phyloP scores from a whole-genome alignment of 495 filamentous ascomycete genomes.

The Beverwykella pulmonaria region DNA sequence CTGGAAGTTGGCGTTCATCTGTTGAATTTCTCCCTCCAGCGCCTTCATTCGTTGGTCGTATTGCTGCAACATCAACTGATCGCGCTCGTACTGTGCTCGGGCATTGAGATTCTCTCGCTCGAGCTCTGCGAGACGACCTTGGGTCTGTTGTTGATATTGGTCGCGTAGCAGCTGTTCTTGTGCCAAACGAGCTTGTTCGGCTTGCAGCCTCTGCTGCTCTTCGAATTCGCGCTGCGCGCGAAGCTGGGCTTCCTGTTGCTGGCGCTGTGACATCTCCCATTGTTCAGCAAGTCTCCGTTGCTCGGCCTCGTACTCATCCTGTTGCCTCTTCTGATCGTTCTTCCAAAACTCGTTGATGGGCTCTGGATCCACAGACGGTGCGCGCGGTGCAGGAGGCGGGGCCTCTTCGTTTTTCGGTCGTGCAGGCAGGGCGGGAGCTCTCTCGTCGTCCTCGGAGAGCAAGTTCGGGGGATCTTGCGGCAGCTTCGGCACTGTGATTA shows the following conservation, averaged over 20 bases:
- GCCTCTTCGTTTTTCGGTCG: conserved; percentile 73
- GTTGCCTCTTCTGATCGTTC: conserved; percentile 83
- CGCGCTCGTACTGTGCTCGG: conserved; percentile 91
- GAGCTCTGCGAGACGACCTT: conserved; percentile 89
- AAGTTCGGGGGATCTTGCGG: conserved; percentile 90
- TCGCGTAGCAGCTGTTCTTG: conserved; percentile 87
- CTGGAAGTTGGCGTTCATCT: conserved; percentile 78
- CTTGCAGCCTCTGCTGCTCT: conserved; percentile 84
- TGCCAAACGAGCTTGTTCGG: conserved; percentile 85
- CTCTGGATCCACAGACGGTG: conserved; percentile 74
- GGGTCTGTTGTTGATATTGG: conserved; percentile 86
- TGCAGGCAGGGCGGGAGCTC: conserved; percentile 73
- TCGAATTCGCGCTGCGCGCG: conserved; percentile 92
- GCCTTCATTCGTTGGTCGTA: conserved; percentile 94
- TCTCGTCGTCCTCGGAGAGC: conserved; percentile 74
- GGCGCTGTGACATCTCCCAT: conserved; percentile 71
- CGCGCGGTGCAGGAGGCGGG: conserved; percentile 61
- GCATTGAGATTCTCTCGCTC: conserved; percentile 95
- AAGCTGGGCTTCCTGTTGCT: conserved; percentile 77
- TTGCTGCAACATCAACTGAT: conserved; percentile 94
- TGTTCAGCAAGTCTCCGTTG: conserved; percentile 84
- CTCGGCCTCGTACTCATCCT: conserved; percentile 91
- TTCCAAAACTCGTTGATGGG: conserved; percentile 98
- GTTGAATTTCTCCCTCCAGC: conserved; percentile 81
- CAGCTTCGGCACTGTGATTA: conserved; percentile 94